Evolutionary conservation across 495 filamentous ascomycete genomes (phyloP), one percentile per base, ranked within the genome.

Genomic region (Talaromyces borbonicus): DNA sequence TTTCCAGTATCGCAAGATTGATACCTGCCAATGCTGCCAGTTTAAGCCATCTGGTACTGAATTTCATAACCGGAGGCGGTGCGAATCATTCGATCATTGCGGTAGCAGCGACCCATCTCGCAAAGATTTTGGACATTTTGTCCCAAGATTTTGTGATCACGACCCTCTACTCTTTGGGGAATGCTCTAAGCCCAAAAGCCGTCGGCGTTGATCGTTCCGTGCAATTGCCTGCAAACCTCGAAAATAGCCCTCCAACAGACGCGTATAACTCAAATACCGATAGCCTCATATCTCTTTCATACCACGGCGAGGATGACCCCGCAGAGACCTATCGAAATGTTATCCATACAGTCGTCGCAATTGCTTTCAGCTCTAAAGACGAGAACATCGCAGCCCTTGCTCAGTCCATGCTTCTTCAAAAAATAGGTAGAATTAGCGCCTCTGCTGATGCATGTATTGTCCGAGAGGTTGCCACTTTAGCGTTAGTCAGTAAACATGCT

Each of bases 391-490:
- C 82, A 18, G 93, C 90, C 9, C 71, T 98, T 44, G 88, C 88
- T n/a, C 84, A 94, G 54, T 90, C 88, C 4, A 96, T 97, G 84
- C 75, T 98, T 14, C 65, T 95, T 6, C 92, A 97, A 54, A 93
- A 97, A 59, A 78, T 96, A 51, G 81, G 83, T 7, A 90, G 89
- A 55, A 72, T 95, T 29, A 90, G 75, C 56, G 65, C 74, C 48
- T 60, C 73, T 1, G 80, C 95, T 6, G 89, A 96, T 67, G 75
- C 82, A 9, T 80, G 79, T 43, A 90, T 97, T 38, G 80, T 97
- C 36, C 79, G 73, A 16, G 90, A 93, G 29, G 78, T 86, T 19
- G 87, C 89, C 25, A 60, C 71, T 4, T 64, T 98, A n/a, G 85
- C 86, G 18, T 61, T 86, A 8, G 80, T 71, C 54, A 86, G 83